Evolutionary conservation across 2,329 filamentous ascomycete genomes (phyloP).

Genomic region (Colletotrichum chrysophilum): DNA sequence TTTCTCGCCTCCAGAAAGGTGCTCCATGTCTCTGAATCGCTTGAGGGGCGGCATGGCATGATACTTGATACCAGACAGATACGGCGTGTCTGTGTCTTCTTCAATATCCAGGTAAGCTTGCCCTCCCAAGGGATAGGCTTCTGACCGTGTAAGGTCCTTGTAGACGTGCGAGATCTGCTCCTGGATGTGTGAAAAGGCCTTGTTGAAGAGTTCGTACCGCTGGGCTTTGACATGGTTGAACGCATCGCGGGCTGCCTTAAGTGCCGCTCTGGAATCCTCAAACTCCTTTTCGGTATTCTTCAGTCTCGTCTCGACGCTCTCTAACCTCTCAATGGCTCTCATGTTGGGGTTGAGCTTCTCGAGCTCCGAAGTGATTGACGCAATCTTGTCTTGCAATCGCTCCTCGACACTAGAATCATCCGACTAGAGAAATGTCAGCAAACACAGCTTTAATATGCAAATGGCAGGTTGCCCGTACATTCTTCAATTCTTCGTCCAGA

Average conservation of each 20-base stretch:
- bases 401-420: conserved; percentile 76
- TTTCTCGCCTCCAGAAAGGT: conserved; percentile 95
- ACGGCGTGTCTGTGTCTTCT: conserved; percentile 95
- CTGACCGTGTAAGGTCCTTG: conserved; percentile 89
- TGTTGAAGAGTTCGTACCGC: conserved; percentile 91
- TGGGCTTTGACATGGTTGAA: conserved; percentile 84
- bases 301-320: conserved; percentile 82
- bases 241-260: conserved; percentile 77
- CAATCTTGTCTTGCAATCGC: conserved; percentile 78
- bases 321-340: conserved; percentile 90
- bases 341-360: conserved; percentile 97
- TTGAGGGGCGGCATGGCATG: conserved; percentile 98
- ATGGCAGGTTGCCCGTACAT: conserved; percentile 54
- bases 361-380: conserved; percentile 75
- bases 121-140: conserved; percentile 92
- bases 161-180: conserved; percentile 95
- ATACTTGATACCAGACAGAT: conserved; percentile 95
- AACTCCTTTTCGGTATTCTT: conserved; percentile 88
- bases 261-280: conserved; percentile 78
- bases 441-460: neutral
- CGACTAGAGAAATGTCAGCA: conserved; percentile 54
- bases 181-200: conserved; percentile 92
- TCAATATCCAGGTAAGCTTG: conserved; percentile 87
- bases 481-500: conserved; percentile 82
- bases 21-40: conserved; percentile 99